Percentiles rank a stretch among this genome's conserved stretches.
These are phyloP conservation scores for Venturia asperata DNA, from an alignment of 2,329 filamentous ascomycete species.

Conservation along the genomic window DNA sequence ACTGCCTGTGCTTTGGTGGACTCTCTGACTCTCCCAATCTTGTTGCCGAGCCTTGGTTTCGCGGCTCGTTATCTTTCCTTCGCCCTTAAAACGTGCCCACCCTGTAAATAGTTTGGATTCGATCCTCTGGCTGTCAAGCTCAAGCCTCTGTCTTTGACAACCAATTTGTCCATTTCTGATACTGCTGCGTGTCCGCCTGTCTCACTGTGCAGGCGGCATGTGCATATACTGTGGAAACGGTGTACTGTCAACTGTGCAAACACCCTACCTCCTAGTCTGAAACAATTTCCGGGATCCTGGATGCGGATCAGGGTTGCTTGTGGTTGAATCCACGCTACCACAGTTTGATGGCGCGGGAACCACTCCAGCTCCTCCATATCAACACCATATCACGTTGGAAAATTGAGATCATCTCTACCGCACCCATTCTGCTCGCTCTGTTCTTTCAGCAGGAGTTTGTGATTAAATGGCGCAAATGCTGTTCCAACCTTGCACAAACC, in stretches of 20 bases:
- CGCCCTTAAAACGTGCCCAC: background rate
- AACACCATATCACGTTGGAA: background rate
- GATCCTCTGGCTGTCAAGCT: background rate
- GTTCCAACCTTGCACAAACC: background rate
- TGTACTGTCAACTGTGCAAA: background rate
- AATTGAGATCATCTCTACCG: background rate
- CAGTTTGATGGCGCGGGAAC: background rate
- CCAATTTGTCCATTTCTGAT: background rate
- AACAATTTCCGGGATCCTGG: slow-evolving; percentile 5
- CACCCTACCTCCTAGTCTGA: background rate
- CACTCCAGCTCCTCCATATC: background rate
- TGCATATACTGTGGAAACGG: background rate
- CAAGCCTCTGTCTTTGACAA: background rate
- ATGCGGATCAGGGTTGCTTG: background rate
- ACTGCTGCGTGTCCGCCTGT: background rate
- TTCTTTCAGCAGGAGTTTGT: background rate
- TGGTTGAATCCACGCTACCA: background rate
- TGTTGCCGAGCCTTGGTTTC: slow-evolving; percentile 6
- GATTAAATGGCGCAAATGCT: background rate
- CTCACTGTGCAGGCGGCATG: background rate
- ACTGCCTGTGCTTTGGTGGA: slow-evolving; percentile 3
- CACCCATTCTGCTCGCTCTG: background rate
- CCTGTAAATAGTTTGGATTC: background rate
- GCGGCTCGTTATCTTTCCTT: slow-evolving; percentile 9
- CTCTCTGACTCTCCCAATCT: slow-evolving; percentile 4